phyloP scores from a whole-genome alignment of 2,329 filamentous ascomycete species.

The Chaetomium sp. region DNA sequence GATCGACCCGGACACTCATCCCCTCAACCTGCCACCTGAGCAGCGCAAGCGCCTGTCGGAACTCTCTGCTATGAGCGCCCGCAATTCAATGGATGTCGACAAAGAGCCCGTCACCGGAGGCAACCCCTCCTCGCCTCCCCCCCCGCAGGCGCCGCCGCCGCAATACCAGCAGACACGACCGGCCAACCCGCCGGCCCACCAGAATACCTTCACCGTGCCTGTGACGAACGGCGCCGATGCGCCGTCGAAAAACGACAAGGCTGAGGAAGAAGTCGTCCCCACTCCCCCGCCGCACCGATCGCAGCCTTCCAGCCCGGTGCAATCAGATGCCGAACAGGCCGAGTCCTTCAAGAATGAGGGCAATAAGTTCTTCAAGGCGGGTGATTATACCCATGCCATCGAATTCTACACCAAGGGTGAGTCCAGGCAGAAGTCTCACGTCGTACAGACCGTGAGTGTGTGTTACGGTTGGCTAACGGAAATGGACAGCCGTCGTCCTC shows the following conservation, averaged over 20 bases:
- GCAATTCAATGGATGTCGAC: slow-evolving; percentile 77
- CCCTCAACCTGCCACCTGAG: slow-evolving; percentile 87
- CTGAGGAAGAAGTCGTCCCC: slow-evolving; percentile 58
- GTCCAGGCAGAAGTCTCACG: background rate
- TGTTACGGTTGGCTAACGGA: slow-evolving; percentile 24
- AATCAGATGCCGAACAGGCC: slow-evolving; percentile 68
- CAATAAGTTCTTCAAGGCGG: slow-evolving; percentile 96
- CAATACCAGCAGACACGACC: slow-evolving; percentile 45
- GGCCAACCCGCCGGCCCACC: slow-evolving; percentile 39
- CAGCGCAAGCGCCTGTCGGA: slow-evolving; percentile 76
- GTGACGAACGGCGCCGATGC: slow-evolving; percentile 48
- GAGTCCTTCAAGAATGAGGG: slow-evolving; percentile 90
- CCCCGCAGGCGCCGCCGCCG: slow-evolving; percentile 49
- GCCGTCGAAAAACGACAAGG: slow-evolving; percentile 43
- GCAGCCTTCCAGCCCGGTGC: slow-evolving; percentile 60
- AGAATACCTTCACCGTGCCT: slow-evolving; percentile 53
- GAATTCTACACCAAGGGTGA: slow-evolving; percentile 93
- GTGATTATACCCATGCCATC: slow-evolving; percentile 84
- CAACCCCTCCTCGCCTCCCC: slow-evolving; percentile 56
- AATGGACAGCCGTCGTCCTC: slow-evolving; percentile 75
- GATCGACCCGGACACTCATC: slow-evolving; percentile 73
- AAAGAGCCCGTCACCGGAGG: slow-evolving; percentile 57
- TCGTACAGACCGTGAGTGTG: slow-evolving; percentile 17
- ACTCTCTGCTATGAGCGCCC: slow-evolving; percentile 63
- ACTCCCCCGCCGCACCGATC: slow-evolving; percentile 73